These are phyloP conservation scores for Crotalaria pallida DNA, from an alignment of 306 rosid species.

Conservation along the genomic window DNA sequence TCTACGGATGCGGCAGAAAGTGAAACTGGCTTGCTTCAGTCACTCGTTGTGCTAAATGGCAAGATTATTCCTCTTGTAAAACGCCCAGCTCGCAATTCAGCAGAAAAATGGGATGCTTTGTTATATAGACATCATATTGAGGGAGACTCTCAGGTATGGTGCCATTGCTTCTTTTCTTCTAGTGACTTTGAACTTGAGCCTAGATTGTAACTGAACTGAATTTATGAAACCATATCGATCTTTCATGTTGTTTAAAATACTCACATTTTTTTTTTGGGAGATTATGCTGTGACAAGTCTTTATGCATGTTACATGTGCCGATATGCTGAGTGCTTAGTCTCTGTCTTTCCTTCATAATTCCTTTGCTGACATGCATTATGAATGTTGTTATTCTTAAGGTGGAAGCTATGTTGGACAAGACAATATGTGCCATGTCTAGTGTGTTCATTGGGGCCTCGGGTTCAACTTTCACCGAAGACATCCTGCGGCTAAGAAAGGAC, in stretches of 20 bases:
- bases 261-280: neutral
- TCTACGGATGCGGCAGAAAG: constrained; percentile 86
- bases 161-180: neutral
- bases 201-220: neutral
- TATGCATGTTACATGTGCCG: neutral
- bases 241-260: neutral
- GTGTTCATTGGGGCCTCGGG: constrained; percentile 83
- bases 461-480: constrained; percentile 83
- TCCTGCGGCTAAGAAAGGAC: constrained; percentile 68
- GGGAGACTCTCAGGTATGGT: constrained; percentile 64
- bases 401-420: constrained; percentile 91
- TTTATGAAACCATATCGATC: neutral
- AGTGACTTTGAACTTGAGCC: neutral
- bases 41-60: constrained; percentile 54
- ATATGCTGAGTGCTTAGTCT: neutral
- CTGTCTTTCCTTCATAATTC: neutral
- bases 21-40: constrained; percentile 70
- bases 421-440: constrained; percentile 71
- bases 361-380: neutral
- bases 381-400: constrained; percentile 39
- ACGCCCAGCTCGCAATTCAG: constrained; percentile 71
- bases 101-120: constrained; percentile 93
- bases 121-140: constrained; percentile 66
- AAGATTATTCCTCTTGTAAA: constrained; percentile 68
- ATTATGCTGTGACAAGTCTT: neutral